phyloP scores from a whole-genome alignment of 768 basidiomycete species.

The Termitomyces sp. region DNA sequence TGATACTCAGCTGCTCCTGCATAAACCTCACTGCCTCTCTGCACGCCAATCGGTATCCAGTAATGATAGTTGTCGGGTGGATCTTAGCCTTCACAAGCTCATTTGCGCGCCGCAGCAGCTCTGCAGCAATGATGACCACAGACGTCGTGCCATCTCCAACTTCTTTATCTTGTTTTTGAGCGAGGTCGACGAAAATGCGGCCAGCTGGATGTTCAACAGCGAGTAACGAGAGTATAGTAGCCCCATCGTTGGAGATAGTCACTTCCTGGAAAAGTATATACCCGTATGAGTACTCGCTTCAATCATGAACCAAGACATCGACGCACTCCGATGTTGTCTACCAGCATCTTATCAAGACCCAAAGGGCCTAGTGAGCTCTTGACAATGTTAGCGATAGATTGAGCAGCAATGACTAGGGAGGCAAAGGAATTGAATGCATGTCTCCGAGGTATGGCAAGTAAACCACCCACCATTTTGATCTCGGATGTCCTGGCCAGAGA shows the following conservation, averaged over 20 bases:
- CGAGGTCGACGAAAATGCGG: conserved; percentile 95
- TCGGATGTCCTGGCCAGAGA: conserved; percentile 92
- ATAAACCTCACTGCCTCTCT: conserved; percentile 97
- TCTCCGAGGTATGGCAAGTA: not conserved
- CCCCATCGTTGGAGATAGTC: conserved; percentile 99
- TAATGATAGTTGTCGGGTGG: conserved; percentile 98
- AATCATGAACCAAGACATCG: not conserved
- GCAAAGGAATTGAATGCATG: conserved; percentile 1
- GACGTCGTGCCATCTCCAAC: conserved; percentile 99
- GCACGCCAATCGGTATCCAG: conserved; percentile 95
- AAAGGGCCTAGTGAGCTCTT: conserved; percentile 95
- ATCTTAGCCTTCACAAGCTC: conserved; percentile 98
- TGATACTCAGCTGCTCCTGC: conserved; percentile 95
- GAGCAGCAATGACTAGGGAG: conserved; percentile 81
- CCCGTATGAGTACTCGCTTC: conserved; percentile 1
- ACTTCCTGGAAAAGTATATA: conserved; percentile 64
- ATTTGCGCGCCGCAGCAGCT: conserved; percentile 91
- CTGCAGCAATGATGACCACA: conserved; percentile 97
- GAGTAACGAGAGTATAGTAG: conserved; percentile 92
- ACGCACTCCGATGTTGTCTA: conserved; percentile 93
- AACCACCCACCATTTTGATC: conserved; percentile 83
- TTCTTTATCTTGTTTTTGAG: conserved; percentile 99
- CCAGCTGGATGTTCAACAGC: conserved; percentile 97
- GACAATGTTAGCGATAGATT: conserved; percentile 95
- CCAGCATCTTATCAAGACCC: conserved; percentile 95